phyloP scores from a whole-genome alignment of 306 rosid genomes.

The Notholithocarpus densiflorus region DNA sequence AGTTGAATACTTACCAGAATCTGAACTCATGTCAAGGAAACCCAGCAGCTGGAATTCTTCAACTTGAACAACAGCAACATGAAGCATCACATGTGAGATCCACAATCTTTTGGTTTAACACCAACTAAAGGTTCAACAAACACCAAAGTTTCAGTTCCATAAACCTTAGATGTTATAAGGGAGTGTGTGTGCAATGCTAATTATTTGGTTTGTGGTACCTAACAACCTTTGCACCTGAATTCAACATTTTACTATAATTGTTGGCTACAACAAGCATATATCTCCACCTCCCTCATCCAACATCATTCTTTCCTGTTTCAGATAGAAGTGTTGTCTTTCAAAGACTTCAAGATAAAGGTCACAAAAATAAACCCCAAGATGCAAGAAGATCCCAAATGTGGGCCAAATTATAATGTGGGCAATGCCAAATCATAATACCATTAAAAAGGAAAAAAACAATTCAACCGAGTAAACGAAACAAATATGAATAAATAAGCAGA shows the following conservation, averaged over 20 bases:
- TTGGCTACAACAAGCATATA: too few species aligned
- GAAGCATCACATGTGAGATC: not conserved
- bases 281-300: too few species aligned
- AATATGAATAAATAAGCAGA: slow-evolving; percentile 28
- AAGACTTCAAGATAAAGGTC: too few species aligned
- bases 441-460: not conserved
- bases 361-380: not conserved
- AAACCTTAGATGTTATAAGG: not conserved
- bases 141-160: not conserved
- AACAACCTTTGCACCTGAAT: not conserved
- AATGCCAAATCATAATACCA: not conserved
- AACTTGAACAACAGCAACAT: not conserved
- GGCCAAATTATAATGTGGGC: not conserved
- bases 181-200: not conserved
- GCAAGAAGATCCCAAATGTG: not conserved
- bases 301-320: too few species aligned
- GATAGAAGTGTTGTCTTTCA: too few species aligned
- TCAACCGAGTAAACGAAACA: slow-evolving; percentile 8
- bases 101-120: not conserved
- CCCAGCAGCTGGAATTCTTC: not conserved
- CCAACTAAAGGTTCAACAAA: not conserved
- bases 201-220: not conserved
- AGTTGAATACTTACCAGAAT: not conserved
- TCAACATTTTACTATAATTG: too few species aligned
- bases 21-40: not conserved